Evolutionary conservation across 2,329 filamentous ascomycete species (phyloP), one percentile per base, ranked within the genome.

Genomic region (Alternaria novae-zelandiae): DNA sequence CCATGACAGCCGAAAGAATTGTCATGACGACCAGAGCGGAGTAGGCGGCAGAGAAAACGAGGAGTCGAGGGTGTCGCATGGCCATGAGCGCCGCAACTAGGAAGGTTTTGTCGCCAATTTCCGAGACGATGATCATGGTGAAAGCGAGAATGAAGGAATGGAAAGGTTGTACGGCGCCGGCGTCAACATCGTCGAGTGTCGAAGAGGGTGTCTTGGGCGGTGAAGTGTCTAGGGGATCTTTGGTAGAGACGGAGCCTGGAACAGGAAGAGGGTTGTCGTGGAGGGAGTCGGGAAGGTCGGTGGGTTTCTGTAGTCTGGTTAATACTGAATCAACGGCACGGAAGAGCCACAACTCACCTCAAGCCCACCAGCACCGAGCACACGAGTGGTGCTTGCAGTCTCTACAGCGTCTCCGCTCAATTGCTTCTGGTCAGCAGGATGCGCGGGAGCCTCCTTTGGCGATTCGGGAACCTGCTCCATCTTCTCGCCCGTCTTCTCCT

Each of bases 91-190:
- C 95, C 7, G 96, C 96, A 21, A 99, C 93, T 46, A 99, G 86
- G 84, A 99, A 99, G 0, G 96, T 99, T 83, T 99, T 99, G 87
- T 99, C 96, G 67, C 96, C 96, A 73, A 99, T 89, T 80, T 99
- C 96, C 50, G 95, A 97, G 73, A 98, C 91, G 66, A 98, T 84
- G 74, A 99, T 99, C 96, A 98, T 99, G 61, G 94, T 95, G 64
- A 97, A 89, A 15, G 96, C 97, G 30, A 98, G 89, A 12, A 97
- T 77, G 75, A 96, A 96, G 5, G 96, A 98, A 80, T 99, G 95
- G 74, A 90, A 84, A 17, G 93, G 92, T 66, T 90, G 91, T 63
- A 94, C 93, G 44, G 94, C 83, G 62, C 90, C 88, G 26, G 84
- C 82, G 10, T 75, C 75, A 10, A 86, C 86, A 7, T 86, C 82